Base-by-base conservation (phyloP, 768 basidiomycete genomes). In the Mycena capillaripes region DNA sequence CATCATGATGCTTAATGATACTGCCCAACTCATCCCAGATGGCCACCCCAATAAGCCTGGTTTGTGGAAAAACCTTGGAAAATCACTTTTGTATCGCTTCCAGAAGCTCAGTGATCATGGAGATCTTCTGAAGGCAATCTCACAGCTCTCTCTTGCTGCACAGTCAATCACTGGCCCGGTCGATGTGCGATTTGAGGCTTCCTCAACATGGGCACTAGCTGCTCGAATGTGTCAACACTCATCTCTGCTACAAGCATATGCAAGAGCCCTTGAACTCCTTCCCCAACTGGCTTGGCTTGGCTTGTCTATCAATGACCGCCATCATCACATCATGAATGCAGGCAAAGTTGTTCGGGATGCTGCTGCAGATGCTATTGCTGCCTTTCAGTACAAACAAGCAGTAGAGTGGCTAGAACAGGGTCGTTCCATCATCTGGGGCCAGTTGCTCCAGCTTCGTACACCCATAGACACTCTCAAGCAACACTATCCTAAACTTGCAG, bases 321-420 rank as follows among this genome's bases (percentile, higher is more conserved):
- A 42, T 17, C 40, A 42, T 17, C 56, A 57, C 32, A 34, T 57
- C 30, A 6, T 16, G 56, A 11, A 19, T 3, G 53, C 29, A 27
- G 30, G 25, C 50, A 25, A 29, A 29, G 10, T 52, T 2, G 14
- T 52, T 25, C 27, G 14, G 11, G 19, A 57, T 36, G 16, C 27
- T 7, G 56, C 56, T 21, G 8, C 56, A 21, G 16, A 2, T 4
- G 25, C 56, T 14, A 27, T 57, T 57, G 5, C 19, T 36, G 10
- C 84, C 84, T 66, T 73, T 84, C 38, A 66, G 36, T 2, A 32
- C 1, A 19, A 21, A 36, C 21, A 34, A 21, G 53, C 53, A 56
- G 53, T 56, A 32, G 53, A 56, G 29, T 56, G 53, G 53, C 56
- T 57, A 3, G 56, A 52, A 27, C 50, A 52, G 29, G 50, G 50